Evolutionary conservation across 2,329 filamentous ascomycete genomes (phyloP).

Genomic region (Phoma sp.): DNA sequence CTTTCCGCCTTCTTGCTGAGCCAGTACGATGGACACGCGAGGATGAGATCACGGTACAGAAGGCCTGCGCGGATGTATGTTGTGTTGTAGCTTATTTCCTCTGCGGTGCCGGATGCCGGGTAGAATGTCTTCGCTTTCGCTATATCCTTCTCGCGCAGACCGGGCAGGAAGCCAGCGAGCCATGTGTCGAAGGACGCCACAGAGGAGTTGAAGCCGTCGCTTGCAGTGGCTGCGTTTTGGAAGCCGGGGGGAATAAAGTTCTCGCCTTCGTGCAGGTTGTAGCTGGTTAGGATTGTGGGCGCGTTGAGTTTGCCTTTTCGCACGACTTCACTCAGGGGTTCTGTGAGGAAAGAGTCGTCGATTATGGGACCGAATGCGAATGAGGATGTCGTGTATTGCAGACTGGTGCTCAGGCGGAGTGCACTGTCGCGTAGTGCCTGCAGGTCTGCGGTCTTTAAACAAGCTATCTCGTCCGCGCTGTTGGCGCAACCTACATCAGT

Average conservation of each 20-base stretch:
- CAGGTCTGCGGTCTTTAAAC: constrained; percentile 63
- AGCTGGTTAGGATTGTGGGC: constrained; percentile 61
- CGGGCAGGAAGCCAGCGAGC: constrained; percentile 63
- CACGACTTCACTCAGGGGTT: constrained; percentile 57
- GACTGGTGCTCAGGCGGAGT: constrained; percentile 56
- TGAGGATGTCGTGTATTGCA: constrained; percentile 63
- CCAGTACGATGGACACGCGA: constrained; percentile 69
- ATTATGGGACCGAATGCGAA: constrained; percentile 69
- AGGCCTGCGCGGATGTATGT: constrained; percentile 63
- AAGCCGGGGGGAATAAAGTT: constrained; percentile 66
- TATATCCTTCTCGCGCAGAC: constrained; percentile 52
- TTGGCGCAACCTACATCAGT: constrained; percentile 57
- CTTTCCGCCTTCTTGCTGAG: constrained; percentile 55
- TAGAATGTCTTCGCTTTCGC: constrained; percentile 56
- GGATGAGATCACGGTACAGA: constrained; percentile 65
- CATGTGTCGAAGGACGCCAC: constrained; percentile 59
- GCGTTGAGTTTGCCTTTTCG: constrained; percentile 52
- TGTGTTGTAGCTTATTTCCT: constrained; percentile 60
- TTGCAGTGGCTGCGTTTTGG: constrained; percentile 37
- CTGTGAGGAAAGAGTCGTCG: constrained; percentile 61
- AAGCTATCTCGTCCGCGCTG: constrained; percentile 56
- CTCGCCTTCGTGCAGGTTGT: constrained; percentile 69
- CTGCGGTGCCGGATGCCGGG: constrained; percentile 56
- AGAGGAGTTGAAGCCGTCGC: constrained; percentile 60
- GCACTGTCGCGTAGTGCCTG: constrained; percentile 63